phyloP scores from a whole-genome alignment of 495 filamentous ascomycete genomes.

The Podospora bellae-mahoneyi region DNA sequence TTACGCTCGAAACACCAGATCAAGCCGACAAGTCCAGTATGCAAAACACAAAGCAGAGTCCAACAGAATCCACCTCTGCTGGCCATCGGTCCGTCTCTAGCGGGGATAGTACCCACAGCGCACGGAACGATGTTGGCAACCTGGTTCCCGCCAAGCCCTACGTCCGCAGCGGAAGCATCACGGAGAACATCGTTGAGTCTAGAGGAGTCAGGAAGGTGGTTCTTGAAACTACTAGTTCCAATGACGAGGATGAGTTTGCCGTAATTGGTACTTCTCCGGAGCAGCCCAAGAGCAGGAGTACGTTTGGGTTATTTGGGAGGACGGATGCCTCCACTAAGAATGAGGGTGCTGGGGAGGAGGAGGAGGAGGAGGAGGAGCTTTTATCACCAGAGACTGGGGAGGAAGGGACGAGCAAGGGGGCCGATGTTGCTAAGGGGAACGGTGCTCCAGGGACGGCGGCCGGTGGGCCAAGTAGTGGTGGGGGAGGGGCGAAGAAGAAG shows the following conservation, averaged over 20 bases:
- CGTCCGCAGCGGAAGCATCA: slow-evolving; percentile 82
- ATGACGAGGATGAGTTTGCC: slow-evolving; percentile 33
- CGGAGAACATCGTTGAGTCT: slow-evolving; percentile 78
- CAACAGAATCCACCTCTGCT: background rate
- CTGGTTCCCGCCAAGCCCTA: slow-evolving; percentile 46
- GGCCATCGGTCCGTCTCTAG: slow-evolving; percentile 19
- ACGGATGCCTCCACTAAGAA: background rate
- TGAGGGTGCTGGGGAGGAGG: slow-evolving; percentile 16
- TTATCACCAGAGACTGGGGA: slow-evolving; percentile 18
- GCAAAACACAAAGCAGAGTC: slow-evolving; percentile 23
- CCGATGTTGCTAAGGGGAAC: slow-evolving; percentile 13
- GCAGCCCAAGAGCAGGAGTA: slow-evolving; percentile 18
- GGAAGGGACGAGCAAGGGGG: background rate
- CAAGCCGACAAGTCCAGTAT: slow-evolving; percentile 24
- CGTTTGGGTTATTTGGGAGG: slow-evolving; percentile 19
- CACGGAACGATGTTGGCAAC: slow-evolving; percentile 17
- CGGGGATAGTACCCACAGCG: slow-evolving; percentile 21
- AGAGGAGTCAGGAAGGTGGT: slow-evolving; percentile 83
- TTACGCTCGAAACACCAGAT: slow-evolving; percentile 22
- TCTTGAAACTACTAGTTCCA: slow-evolving; percentile 63
- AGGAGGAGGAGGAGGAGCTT: slow-evolving; percentile 21
- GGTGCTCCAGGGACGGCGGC: slow-evolving; percentile 11
- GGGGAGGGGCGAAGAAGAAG: slow-evolving; percentile 32
- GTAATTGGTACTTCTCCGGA: slow-evolving; percentile 19
- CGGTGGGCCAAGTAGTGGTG: slow-evolving; percentile 13